Base-by-base conservation (phyloP, 305 asterid genomes). In the Fraxinus greggii region DNA sequence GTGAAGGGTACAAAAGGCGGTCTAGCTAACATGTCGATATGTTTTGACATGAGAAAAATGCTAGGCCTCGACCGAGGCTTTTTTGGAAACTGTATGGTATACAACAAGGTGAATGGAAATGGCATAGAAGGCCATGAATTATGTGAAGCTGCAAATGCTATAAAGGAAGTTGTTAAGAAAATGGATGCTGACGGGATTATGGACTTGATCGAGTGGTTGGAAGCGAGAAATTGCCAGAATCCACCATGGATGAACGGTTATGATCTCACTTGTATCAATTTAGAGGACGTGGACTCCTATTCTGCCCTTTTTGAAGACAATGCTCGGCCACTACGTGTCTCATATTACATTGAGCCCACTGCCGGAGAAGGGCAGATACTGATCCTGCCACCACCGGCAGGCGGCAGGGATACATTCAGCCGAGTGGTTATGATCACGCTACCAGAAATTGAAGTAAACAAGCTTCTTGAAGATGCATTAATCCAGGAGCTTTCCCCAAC, bases 41-140 rank as follows among this genome's bases (percentile, higher is more conserved):
- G 89, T 79, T 79, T 88, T 54, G 92, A 91, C 78, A 54, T 74
- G 70, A 74, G 95, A 4, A 72, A 79, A 26, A 83, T 59, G 35
- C 81, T 90, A 69, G 82, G 85, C 28, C 73, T 85, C 84, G 85
- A 86, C 75, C 78, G 72, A 56, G 36, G 86, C 72, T 90, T 87
- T 72, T 92, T 88, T 17, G 92, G 93, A 5, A 92, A 87, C 72
- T 88, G 89, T 87, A 89, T 84, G 88, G 92, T 86, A 77, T 87
- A 78, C 45, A 86, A 75, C 79, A 79, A 54, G 83, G 92, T 87
- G 72, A 75, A 10, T 13, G 87, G 80, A 65, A 85, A 87, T 31
- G 85, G 81, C 26, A 0, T 79, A 29, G 26, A 79, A 69, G 86
- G 13, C 21, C 17, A 76, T 29, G 75, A 78, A 28, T 61, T 88